Base-by-base conservation (phyloP, 2,329 filamentous ascomycete genomes). In the Ophiostoma piceae region DNA sequence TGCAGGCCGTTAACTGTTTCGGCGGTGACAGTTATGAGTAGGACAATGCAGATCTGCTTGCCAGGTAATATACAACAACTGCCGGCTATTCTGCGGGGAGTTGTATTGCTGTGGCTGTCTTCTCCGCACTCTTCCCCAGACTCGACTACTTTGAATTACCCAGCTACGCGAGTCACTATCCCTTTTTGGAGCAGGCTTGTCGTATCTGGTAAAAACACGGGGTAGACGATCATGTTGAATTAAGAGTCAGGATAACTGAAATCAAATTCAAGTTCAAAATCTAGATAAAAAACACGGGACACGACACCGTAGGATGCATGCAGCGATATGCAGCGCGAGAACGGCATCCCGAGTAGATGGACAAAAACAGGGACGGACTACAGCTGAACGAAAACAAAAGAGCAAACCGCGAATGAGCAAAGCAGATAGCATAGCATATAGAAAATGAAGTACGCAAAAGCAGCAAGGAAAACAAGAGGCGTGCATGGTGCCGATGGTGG, bases 41-140 rank as follows among this genome's bases (percentile, higher is more conserved):
- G 16, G 16, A 47, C 43, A 6, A 47, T 16, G 43, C n/a, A 14
- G 16, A 14, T 47, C 35, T 5, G 1, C 35, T 35, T 35, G 35
- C 35, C 35, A 35, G 35, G 35, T 35, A 35, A 35, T 35, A 35
- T 35, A 35, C 35, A 35, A 62, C 26, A 62, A 62, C 57, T 62
- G 57, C 57, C 57, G 57, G n/a, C 57, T 14, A 14, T 16, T 26
- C 32, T 62, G 57, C 57, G 57, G 57, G 57, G 57, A 62, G 57
- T 32, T 62, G 57, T 32, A 32, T 62, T 32, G 26, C 32, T 57
- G 57, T 62, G 57, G 57, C 26, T 62, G 12, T 12, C 51, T 26
- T 57, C 51, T 26, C 51, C 51, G 51, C 51, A 57, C 51, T 57
- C 22, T 57, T 57, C 26, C 51, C 51, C 51, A 57, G 51, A 54